Percentiles rank a stretch among this genome's conserved stretches.
phyloP scores from a whole-genome alignment of 805 yeast species.

The Yarrowia divulgata region DNA sequence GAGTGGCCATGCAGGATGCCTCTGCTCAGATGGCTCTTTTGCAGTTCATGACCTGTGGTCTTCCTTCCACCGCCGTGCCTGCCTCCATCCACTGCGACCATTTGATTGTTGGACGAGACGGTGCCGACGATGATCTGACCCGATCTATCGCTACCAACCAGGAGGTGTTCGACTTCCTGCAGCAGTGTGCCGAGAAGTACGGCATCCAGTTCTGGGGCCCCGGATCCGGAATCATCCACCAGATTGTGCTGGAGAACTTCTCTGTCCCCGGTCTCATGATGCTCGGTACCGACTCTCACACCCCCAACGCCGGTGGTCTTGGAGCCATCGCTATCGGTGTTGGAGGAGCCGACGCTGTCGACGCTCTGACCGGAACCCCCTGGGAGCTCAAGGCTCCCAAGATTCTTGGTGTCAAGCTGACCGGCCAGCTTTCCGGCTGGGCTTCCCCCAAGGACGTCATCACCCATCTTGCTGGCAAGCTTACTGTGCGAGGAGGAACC shows the following conservation, averaged over 20 bases:
- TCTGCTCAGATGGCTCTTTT: slow-evolving; percentile 99
- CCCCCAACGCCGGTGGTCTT: slow-evolving; percentile 98
- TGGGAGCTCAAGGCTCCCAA: slow-evolving; percentile 99
- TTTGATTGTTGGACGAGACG: slow-evolving; percentile 94
- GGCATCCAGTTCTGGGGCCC: slow-evolving; percentile 99
- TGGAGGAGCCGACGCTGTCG: slow-evolving; percentile 99
- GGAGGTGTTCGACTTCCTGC: slow-evolving; percentile 94
- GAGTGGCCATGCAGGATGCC: slow-evolving; percentile 99
- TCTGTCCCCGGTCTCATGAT: slow-evolving; percentile 96
- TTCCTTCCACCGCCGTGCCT: slow-evolving; percentile 87
- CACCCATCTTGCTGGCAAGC: slow-evolving; percentile 85
- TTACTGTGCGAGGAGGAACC: slow-evolving; percentile 98
- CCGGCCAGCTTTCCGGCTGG: slow-evolving; percentile 92
- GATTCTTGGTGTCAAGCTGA: slow-evolving; percentile 89
- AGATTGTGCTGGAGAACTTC: slow-evolving; percentile 95
- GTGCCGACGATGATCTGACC: slow-evolving; percentile 83
- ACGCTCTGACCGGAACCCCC: slow-evolving; percentile 94
- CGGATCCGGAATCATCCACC: slow-evolving; percentile 98
- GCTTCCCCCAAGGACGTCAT: slow-evolving; percentile 97
- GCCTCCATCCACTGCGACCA: slow-evolving; percentile 98
- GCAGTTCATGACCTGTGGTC: slow-evolving; percentile 97
- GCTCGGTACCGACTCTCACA: slow-evolving; percentile 98
- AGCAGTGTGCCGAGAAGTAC: slow-evolving; percentile 90
- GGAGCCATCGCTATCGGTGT: slow-evolving; percentile 99
- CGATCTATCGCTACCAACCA: slow-evolving; percentile 84